A percentile compares a stretch with the other conserved stretches of the same genome.
These are phyloP conservation scores for Capillidium heterosporum DNA, from an alignment of 371 early-diverging fungal species.

Conservation along the genomic window DNA sequence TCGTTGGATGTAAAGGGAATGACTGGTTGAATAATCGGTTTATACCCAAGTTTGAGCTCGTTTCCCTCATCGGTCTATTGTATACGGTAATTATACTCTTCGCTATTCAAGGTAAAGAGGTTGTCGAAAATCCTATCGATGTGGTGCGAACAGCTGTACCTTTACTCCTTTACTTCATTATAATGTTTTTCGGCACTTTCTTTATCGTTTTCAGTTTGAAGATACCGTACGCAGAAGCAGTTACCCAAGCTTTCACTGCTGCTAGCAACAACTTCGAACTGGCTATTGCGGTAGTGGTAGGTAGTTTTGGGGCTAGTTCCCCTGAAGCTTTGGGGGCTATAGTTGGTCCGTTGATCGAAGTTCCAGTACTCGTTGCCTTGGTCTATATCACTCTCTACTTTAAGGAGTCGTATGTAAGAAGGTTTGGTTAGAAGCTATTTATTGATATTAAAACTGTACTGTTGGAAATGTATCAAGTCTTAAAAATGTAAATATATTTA, in stretches of 20 bases:
- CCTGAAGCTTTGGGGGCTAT: conserved; percentile 45
- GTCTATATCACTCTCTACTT: conserved; percentile 18
- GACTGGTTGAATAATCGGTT: conserved; percentile 9
- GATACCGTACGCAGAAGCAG: conserved; percentile 25
- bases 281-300: conserved; percentile 55
- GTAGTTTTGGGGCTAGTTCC: conserved; percentile 42
- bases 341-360: conserved; percentile 59
- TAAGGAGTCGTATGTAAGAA: not conserved
- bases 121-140: conserved; percentile 37
- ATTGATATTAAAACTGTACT: no score
- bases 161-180: conserved; percentile 37
- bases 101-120: conserved; percentile 45
- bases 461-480: no score
- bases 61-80: conserved; percentile 16
- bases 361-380: conserved; percentile 33
- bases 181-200: conserved; percentile 33
- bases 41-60: not conserved
- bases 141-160: conserved; percentile 50
- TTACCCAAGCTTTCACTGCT: conserved; percentile 48
- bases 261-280: conserved; percentile 59
- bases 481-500: no score
- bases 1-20: conserved; percentile 30
- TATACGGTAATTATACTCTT: conserved; percentile 61
- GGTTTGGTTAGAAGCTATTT: no score
- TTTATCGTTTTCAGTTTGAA: conserved; percentile 11